phyloP scores from a whole-genome alignment of 768 basidiomycete species.

The Naematelia encephala region DNA sequence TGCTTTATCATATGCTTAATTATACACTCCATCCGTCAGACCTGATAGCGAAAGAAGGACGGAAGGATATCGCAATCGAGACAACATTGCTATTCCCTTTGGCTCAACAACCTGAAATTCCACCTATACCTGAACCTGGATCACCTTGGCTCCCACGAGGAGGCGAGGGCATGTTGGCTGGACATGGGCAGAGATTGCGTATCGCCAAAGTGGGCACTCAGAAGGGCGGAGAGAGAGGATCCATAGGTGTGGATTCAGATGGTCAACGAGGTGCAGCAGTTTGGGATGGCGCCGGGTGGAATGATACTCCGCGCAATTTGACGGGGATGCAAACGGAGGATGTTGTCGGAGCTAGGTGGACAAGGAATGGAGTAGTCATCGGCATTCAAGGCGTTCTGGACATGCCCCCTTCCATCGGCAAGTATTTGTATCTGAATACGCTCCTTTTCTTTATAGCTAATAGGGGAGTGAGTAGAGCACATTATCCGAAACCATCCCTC shows the following conservation, averaged over 20 bases:
- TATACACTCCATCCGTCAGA: constrained; percentile 56
- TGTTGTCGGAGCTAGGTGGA: constrained; percentile 59
- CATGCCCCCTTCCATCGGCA: constrained; percentile 71
- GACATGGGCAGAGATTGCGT: constrained; percentile 75
- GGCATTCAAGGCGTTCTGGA: constrained; percentile 72
- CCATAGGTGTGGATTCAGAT: constrained; percentile 60
- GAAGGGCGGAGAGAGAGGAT: constrained; percentile 47
- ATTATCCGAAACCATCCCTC: constrained; percentile 61
- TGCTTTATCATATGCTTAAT: constrained; percentile 93
- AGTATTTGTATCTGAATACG: constrained; percentile 42
- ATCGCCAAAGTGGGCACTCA: constrained; percentile 54
- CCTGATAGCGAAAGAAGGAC: background rate
- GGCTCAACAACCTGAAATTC: constrained; percentile 58
- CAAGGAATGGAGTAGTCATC: constrained; percentile 72
- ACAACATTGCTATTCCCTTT: constrained; percentile 50
- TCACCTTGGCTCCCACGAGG: constrained; percentile 84
- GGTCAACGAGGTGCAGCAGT: constrained; percentile 65
- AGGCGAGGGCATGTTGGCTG: constrained; percentile 69
- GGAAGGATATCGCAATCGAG: constrained; percentile 31
- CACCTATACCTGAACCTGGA: constrained; percentile 65
- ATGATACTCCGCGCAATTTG: constrained; percentile 9
- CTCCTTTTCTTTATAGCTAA: background rate
- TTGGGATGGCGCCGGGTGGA: constrained; percentile 46
- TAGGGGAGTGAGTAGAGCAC: constrained; percentile 57
- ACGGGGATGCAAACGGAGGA: constrained; percentile 6